phyloP scores from a whole-genome alignment of 2,329 filamentous ascomycete genomes.

The Clonostachys rhizophaga region DNA sequence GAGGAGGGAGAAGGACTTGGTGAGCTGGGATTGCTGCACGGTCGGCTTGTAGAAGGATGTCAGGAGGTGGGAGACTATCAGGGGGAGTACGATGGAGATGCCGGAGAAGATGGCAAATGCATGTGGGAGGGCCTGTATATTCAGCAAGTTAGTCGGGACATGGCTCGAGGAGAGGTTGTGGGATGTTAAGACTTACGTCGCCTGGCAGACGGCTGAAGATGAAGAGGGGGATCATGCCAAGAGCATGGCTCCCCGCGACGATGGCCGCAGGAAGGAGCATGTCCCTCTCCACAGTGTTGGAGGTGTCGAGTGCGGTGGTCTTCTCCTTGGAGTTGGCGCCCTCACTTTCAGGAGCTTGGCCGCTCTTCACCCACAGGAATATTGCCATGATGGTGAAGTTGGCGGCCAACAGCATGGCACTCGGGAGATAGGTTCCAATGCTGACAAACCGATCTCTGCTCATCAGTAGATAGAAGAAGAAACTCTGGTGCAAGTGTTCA shows the following conservation, averaged over 20 bases:
- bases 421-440: conserved; percentile 94
- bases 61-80: conserved; percentile 50
- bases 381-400: conserved; percentile 97
- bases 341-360: conserved; percentile 32
- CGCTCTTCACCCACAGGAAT: conserved; percentile 87
- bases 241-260: conserved; percentile 67
- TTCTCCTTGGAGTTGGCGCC: conserved; percentile 19
- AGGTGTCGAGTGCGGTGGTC: conserved; percentile 9
- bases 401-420: conserved; percentile 92
- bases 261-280: conserved; percentile 70
- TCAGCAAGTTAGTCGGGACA: not conserved
- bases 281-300: conserved; percentile 49
- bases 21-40: conserved; percentile 67
- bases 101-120: conserved; percentile 55
- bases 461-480: conserved; percentile 98
- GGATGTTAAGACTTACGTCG: conserved; percentile 42
- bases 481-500: conserved; percentile 96
- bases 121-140: conserved; percentile 48
- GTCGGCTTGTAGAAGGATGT: conserved; percentile 47
- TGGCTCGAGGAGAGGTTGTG: not conserved
- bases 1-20: conserved; percentile 90
- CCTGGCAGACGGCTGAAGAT: conserved; percentile 74
- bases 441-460: conserved; percentile 90
- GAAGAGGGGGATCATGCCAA: conserved; percentile 77
- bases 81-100: conserved; percentile 51